Evolutionary conservation across 2,329 filamentous ascomycete genomes (phyloP).

Genomic region (Neofusicoccum kwambonambiense): DNA sequence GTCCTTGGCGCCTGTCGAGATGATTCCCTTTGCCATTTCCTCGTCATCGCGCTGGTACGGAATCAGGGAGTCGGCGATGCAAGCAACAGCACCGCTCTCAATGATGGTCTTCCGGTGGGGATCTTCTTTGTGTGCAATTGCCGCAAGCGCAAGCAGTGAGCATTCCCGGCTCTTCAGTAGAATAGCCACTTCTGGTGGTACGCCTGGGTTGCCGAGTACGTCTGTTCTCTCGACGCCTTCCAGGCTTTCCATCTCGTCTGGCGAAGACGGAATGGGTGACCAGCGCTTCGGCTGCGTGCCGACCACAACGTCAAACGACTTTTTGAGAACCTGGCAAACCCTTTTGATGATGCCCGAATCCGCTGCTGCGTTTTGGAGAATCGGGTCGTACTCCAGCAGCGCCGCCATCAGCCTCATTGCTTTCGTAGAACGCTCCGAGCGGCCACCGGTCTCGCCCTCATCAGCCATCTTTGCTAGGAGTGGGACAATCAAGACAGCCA

Average conservation of each 20-base stretch:
- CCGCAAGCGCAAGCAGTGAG: slow-evolving; percentile 75
- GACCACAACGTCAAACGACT: slow-evolving; percentile 60
- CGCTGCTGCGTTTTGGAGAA: slow-evolving; percentile 77
- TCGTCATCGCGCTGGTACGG: slow-evolving; percentile 41
- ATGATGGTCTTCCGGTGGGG: slow-evolving; percentile 80
- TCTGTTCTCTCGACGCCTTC: slow-evolving; percentile 8
- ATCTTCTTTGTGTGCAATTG: slow-evolving; percentile 77
- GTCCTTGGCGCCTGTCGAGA: slow-evolving; percentile 49
- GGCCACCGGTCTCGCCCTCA: slow-evolving; percentile 26
- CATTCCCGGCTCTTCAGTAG: slow-evolving; percentile 74
- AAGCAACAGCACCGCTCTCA: slow-evolving; percentile 75
- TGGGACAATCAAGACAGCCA: slow-evolving; percentile 47
- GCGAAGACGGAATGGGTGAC: slow-evolving; percentile 42
- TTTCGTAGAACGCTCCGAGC: slow-evolving; percentile 37
- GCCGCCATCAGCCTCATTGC: slow-evolving; percentile 74
- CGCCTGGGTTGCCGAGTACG: slow-evolving; percentile 21
- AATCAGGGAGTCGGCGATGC: slow-evolving; percentile 79
- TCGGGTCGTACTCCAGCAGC: slow-evolving; percentile 73
- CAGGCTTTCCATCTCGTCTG: slow-evolving; percentile 12
- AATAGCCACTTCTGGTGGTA: slow-evolving; percentile 52
- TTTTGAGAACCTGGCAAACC: slow-evolving; percentile 63
- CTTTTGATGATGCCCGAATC: slow-evolving; percentile 65
- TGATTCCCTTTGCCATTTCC: slow-evolving; percentile 23
- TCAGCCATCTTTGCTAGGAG: slow-evolving; percentile 50
- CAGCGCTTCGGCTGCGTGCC: slow-evolving; percentile 52